Conservation (phyloP, 179 eudicot genomes). For the Amaranthus tricolor region DNA sequence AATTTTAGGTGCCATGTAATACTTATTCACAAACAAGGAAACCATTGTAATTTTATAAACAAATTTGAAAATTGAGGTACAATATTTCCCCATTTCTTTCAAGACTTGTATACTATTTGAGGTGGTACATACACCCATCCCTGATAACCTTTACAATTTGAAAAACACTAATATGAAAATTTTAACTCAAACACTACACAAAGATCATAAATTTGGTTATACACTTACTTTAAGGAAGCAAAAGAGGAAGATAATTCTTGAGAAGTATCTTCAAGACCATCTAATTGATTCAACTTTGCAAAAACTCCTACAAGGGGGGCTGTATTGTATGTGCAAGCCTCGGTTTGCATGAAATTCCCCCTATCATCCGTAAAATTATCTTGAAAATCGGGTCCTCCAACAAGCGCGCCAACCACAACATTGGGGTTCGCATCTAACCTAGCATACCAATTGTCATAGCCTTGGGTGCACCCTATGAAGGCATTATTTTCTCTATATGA, state of each 20-base stretch:
- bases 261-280: conserved; percentile 8
- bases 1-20: no score
- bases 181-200: background rate
- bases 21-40: background rate
- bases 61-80: background rate
- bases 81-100: no score
- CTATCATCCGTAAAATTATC: conserved; percentile 57
- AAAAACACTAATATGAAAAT: background rate
- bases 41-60: background rate
- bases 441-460: conserved; percentile 66
- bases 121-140: background rate
- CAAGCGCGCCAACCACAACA: conserved; percentile 62
- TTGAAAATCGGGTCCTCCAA: conserved; percentile 72
- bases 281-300: conserved; percentile 48
- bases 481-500: conserved; percentile 54
- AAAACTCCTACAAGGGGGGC: conserved; percentile 80
- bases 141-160: background rate
- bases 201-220: background rate
- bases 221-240: conserved; percentile 22
- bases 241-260: conserved; percentile 15
- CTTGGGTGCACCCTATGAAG: conserved; percentile 77
- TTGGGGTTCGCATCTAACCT: conserved; percentile 55
- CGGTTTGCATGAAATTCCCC: conserved; percentile 67
- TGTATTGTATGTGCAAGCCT: conserved; percentile 77
- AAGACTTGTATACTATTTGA: background rate